A percentile compares a stretch with the other conserved stretches of the same genome.
Conservation (phyloP, 2,329 filamentous ascomycete species). For the Dothistroma septosporum region DNA sequence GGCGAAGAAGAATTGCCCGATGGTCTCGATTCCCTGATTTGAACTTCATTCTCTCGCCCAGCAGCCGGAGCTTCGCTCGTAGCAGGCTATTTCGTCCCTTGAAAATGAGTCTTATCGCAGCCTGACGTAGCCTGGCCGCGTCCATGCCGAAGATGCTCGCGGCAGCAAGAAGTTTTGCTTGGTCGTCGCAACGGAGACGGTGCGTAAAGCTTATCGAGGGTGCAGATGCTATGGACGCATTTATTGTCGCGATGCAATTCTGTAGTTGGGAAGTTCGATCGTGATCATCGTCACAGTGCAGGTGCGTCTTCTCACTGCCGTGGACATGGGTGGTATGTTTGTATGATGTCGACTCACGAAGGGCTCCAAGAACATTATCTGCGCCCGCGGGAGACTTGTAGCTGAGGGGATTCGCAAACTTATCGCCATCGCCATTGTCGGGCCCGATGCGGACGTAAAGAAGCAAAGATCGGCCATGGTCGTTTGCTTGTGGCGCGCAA, state of each 20-base stretch:
- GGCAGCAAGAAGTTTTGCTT: too few relatives aligned
- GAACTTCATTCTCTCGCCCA: too few relatives aligned
- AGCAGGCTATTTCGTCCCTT: too few relatives aligned
- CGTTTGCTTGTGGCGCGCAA: not conserved
- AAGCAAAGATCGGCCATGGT: not conserved
- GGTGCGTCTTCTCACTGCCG: not conserved
- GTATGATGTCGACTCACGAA: not conserved
- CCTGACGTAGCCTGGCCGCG: too few relatives aligned
- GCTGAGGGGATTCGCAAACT: not conserved
- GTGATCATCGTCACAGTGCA: not conserved
- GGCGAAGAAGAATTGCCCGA: too few relatives aligned
- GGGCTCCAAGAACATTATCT: not conserved
- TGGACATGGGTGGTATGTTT: not conserved
- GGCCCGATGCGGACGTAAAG: not conserved
- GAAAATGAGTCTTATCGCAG: too few relatives aligned
- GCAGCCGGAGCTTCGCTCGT: too few relatives aligned
- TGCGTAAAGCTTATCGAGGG: too few relatives aligned
- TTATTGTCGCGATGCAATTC: not conserved
- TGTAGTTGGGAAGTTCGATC: not conserved
- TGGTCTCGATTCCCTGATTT: too few relatives aligned
- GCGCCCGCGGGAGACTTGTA: not conserved
- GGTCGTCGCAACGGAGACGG: too few relatives aligned
- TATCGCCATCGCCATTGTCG: not conserved
- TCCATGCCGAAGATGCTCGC: too few relatives aligned
- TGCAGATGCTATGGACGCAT: too few relatives aligned